Evolutionary conservation across 1,284 basidiomycete genomes (phyloP), one percentile per base, ranked within the genome.

Genomic region (Cryptococcus floricola): DNA sequence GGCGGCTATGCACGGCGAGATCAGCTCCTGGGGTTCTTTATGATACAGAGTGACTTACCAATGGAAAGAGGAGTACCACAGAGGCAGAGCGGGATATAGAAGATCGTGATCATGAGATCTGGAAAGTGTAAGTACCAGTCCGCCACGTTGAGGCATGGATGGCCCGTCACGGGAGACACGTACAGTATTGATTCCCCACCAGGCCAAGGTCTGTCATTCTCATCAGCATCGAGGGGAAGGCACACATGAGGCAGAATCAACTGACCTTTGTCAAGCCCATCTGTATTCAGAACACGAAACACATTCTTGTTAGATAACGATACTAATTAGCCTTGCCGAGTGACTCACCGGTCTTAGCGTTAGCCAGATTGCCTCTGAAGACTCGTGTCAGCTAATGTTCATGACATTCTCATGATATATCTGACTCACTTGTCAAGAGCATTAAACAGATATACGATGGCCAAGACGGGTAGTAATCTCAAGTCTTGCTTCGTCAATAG

Each of bases 31-130:
- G 14, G 31, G 10, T 6, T 8, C 7, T 34, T 34, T 37, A 14
- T 49, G 12, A 37, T 39, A 18, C 3, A 0, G 10, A n/a, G 10
- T 5, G 38, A 41, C 57, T 53, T 23, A 60, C 56, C 65, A 9
- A 82, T 68, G 45, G 79, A 78, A 16, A 81, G 78, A 0, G 81
- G 80, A 16, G 80, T 81, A 5, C 81, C 81, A 43, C 80, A 80
- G 4, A 80, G 78, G 52, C 55, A 55, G 44, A 50, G 47, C 46
- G 57, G 25, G 13, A 50, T 52, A 45, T 59, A 52, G 41, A 50
- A 60, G 39, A 64, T 59, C 28, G 56, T 63, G 51, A 65, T 50
- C 34, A 63, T 52, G 14, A 61, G 57, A 46, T 61, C 60, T 49
- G 47, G 41, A 18, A 23, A 31, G 27, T 39, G 37, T 31, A 49